Base-by-base conservation (phyloP, 2,329 filamentous ascomycete genomes). In the Fusarium globosum region DNA sequence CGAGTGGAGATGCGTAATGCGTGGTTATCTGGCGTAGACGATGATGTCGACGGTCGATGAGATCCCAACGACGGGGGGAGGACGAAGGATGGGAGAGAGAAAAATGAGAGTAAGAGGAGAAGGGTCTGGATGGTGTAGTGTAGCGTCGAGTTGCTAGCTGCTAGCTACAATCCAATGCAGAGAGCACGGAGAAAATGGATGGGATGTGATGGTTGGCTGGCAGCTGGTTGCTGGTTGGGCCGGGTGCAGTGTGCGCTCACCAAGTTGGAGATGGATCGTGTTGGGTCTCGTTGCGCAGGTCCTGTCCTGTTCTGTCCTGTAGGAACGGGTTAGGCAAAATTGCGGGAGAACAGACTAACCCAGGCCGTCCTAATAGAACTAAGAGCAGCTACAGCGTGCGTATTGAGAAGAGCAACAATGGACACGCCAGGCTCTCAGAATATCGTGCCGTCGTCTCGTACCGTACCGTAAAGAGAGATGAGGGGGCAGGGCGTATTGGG, bases 401-500 rank as follows among this genome's bases (percentile, higher is more conserved):
- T 45, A 48, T 35, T 36, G 23, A 58, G 23, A 63, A 49, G 55
- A 63, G 53, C 45, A 69, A 39, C 59, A 71, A 64, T 57, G 49
- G 49, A 56, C 67, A 53, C 67, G 53, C 43, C 46, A 51, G 59
- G 49, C 45, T 48, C 52, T 58, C 66, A 42, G 23, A 55, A 63
- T 62, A 60, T 45, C 65, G 61, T 52, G 59, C 45, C 30, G 61
- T 43, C 33, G 61, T 41, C 51, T 55, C 23, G 42, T 59, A 52
- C 48, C 28, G 56, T 52, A 53, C 58, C 39, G 58, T 42, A 46
- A 39, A 52, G 58, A 58, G 51, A 68, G 49, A 63, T 73, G 68
- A 68, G 75, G 63, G 62, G 72, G 66, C 57, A 77, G 70, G 67
- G 77, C 36, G 73, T 65, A 76, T 77, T 74, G 74, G 75, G 71